Conservation (phyloP, 1,139 yeast genomes). For the Taphrina confusa region DNA sequence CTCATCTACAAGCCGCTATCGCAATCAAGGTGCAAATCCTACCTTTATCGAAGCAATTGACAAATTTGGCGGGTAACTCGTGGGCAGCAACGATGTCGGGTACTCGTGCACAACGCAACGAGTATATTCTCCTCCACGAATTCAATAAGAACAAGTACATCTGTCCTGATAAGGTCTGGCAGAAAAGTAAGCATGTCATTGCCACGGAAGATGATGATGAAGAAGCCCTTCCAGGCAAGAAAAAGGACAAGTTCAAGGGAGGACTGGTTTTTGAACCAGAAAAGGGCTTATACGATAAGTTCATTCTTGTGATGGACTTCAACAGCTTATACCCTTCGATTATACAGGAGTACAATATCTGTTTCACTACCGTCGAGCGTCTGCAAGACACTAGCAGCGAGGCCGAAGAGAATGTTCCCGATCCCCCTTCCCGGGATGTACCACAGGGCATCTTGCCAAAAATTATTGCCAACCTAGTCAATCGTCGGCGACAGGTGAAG, state of each 20-base stretch:
- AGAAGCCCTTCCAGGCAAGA: slow-evolving; percentile 52
- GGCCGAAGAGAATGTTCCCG: slow-evolving; percentile 70
- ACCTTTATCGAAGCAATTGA: slow-evolving; percentile 85
- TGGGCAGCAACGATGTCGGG: slow-evolving; percentile 96
- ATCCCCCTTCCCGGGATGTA: slow-evolving; percentile 61
- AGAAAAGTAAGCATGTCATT: slow-evolving; percentile 28
- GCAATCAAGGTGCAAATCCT: slow-evolving; percentile 82
- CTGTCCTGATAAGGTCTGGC: slow-evolving; percentile 71
- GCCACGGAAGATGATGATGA: slow-evolving; percentile 42
- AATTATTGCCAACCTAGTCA: slow-evolving; percentile 77
- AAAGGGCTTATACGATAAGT: slow-evolving; percentile 87
- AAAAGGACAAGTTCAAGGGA: slow-evolving; percentile 87
- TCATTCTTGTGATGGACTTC: slow-evolving; percentile 94
- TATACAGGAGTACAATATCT: slow-evolving; percentile 93
- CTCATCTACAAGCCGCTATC: slow-evolving; percentile 67
- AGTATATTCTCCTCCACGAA: slow-evolving; percentile 88
- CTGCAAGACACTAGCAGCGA: slow-evolving; percentile 51
- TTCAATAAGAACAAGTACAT: slow-evolving; percentile 77
- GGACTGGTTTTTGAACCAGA: slow-evolving; percentile 97
- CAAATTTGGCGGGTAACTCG: slow-evolving; percentile 94
- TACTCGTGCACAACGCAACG: slow-evolving; percentile 95
- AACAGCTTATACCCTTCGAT: slow-evolving; percentile 96
- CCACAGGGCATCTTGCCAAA: slow-evolving; percentile 83
- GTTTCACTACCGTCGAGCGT: slow-evolving; percentile 92
- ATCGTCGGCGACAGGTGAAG: slow-evolving; percentile 91